phyloP scores from a whole-genome alignment of 345 rosid species.

The Dipteronia dyeriana region DNA sequence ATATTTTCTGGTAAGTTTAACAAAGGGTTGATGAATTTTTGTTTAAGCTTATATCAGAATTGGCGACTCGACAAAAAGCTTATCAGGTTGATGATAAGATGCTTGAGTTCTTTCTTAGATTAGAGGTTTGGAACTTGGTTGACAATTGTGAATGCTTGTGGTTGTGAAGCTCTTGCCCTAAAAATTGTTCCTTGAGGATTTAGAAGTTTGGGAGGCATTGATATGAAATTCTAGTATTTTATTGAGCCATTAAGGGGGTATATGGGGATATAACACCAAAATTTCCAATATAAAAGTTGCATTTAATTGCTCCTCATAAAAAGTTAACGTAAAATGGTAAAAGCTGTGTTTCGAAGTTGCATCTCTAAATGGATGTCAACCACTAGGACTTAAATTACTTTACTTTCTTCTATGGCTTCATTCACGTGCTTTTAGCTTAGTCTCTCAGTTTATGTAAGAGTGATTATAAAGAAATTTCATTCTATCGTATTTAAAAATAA shows the following conservation, averaged over 20 bases:
- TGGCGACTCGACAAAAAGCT: too few relatives aligned
- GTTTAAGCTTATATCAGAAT: too few relatives aligned
- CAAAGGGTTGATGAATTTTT: too few relatives aligned
- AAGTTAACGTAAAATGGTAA: background rate
- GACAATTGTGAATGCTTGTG: background rate
- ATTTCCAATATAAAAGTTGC: too few relatives aligned
- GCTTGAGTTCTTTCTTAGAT: background rate
- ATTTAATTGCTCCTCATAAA: too few relatives aligned
- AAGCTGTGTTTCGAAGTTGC: background rate
- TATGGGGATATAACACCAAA: background rate
- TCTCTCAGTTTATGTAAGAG: background rate
- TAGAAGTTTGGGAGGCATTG: background rate
- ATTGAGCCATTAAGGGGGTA: background rate
- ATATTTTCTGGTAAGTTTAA: too few relatives aligned
- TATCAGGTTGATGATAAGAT: too few relatives aligned
- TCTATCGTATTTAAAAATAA: background rate
- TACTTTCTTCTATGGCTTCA: background rate
- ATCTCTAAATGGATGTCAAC: background rate
- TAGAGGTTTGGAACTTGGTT: background rate
- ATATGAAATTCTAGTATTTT: background rate
- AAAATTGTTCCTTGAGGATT: background rate
- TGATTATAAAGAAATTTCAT: background rate
- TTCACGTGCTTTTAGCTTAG: background rate
- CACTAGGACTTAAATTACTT: background rate
- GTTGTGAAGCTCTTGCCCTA: background rate